phyloP scores from a whole-genome alignment of 1,139 yeast species.

The Trichomonascaceae sp. region DNA sequence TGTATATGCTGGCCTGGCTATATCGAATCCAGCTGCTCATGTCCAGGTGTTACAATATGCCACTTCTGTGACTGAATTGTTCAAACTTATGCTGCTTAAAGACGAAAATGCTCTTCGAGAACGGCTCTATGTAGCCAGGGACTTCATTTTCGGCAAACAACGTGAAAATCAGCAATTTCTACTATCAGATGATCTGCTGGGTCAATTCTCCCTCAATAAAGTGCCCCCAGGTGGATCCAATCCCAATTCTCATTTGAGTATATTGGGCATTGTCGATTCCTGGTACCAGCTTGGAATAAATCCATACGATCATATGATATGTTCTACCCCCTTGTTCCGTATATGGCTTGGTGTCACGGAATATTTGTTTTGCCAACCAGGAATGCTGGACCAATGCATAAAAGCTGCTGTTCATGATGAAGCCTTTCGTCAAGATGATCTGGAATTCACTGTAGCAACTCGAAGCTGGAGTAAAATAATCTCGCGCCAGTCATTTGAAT shows the following conservation, averaged over 20 bases:
- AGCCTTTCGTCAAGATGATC: constrained; percentile 77
- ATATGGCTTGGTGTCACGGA: constrained; percentile 93
- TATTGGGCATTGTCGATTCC: constrained; percentile 87
- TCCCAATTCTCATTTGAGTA: constrained; percentile 84
- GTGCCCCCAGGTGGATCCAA: constrained; percentile 64
- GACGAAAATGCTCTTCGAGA: constrained; percentile 50
- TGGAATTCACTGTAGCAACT: constrained; percentile 47
- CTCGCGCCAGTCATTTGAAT: constrained; percentile 64
- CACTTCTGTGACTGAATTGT: constrained; percentile 72
- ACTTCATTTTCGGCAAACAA: constrained; percentile 68
- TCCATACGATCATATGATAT: constrained; percentile 94
- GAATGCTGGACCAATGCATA: constrained; percentile 70
- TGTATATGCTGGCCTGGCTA: constrained; percentile 95
- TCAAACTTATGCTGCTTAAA: constrained; percentile 74
- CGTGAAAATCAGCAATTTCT: constrained; percentile 49
- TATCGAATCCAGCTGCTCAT: constrained; percentile 92
- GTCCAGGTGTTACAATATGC: constrained; percentile 87
- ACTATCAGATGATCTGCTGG: constrained; percentile 73
- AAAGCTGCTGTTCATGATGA: constrained; percentile 60
- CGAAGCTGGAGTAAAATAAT: constrained; percentile 75
- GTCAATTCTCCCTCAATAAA: constrained; percentile 71
- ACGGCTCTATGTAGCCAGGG: constrained; percentile 60
- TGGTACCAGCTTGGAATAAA: constrained; percentile 81
- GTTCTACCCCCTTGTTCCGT: constrained; percentile 89
- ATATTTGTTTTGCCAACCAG: constrained; percentile 80